These are phyloP conservation scores for Fusarium bactridioides DNA, from an alignment of 2,329 filamentous ascomycete genomes.

Conservation along the genomic window DNA sequence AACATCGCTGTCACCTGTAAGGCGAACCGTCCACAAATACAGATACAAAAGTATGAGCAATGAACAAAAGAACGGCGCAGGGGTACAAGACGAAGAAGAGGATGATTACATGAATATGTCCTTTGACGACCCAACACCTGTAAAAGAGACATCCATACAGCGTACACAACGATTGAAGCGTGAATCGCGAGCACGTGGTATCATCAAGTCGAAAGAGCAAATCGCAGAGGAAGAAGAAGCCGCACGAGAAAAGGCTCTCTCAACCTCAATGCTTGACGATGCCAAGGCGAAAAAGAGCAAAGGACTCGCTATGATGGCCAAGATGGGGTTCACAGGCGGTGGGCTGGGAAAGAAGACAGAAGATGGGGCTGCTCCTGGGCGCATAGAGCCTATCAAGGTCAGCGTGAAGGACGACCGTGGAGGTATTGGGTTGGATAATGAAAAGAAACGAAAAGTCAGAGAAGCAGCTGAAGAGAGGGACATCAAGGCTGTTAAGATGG, in stretches of 20 bases:
- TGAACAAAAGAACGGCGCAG: slow-evolving; percentile 16
- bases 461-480: slow-evolving; percentile 67
- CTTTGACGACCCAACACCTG: slow-evolving; percentile 72
- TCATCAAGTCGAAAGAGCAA: slow-evolving; percentile 82
- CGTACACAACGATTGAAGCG: slow-evolving; percentile 61
- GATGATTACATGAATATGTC: slow-evolving; percentile 99
- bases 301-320: slow-evolving; percentile 95
- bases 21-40: neutral
- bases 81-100: slow-evolving; percentile 67
- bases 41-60: slow-evolving; percentile 8
- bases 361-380: slow-evolving; percentile 47
- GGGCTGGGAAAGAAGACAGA: slow-evolving; percentile 70
- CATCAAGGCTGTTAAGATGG: slow-evolving; percentile 67
- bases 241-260: slow-evolving; percentile 78
- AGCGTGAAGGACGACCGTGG: slow-evolving; percentile 79
- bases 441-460: slow-evolving; percentile 78
- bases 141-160: slow-evolving; percentile 62
- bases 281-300: slow-evolving; percentile 72
- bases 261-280: slow-evolving; percentile 73
- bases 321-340: slow-evolving; percentile 88
- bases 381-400: slow-evolving; percentile 77
- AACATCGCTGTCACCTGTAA: neutral
- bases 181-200: slow-evolving; percentile 73
- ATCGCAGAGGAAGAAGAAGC: slow-evolving; percentile 76
- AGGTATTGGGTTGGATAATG: slow-evolving; percentile 84